phyloP scores from a whole-genome alignment of 2,329 filamentous ascomycete genomes.

The Rutstroemia sydowiana region DNA sequence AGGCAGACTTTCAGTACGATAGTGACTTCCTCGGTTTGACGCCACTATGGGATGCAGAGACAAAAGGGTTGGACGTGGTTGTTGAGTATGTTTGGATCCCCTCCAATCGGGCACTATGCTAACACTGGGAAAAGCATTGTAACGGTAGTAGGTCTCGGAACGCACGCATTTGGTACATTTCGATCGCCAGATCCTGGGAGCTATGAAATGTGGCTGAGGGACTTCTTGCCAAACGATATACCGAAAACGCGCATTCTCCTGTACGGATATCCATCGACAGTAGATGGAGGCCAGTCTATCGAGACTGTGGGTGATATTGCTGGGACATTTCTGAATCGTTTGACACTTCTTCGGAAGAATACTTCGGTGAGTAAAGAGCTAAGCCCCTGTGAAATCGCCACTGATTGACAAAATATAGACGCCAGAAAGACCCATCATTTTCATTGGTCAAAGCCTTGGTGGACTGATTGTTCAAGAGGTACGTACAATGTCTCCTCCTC shows the following conservation, averaged over 20 bases:
- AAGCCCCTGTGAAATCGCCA: too few species aligned
- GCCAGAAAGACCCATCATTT: constrained; percentile 2
- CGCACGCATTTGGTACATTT: constrained; percentile 8
- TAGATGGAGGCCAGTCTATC: constrained; percentile 1
- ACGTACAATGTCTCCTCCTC: background rate
- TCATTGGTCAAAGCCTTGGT: constrained; percentile 9
- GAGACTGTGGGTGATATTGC: background rate
- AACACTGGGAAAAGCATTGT: background rate
- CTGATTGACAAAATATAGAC: background rate
- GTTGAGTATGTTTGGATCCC: background rate
- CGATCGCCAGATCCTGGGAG: background rate
- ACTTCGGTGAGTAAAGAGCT: background rate
- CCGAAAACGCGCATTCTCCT: background rate
- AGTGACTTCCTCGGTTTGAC: constrained; percentile 1
- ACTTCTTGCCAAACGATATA: constrained; percentile 9
- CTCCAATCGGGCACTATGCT: background rate
- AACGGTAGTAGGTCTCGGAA: constrained; percentile 6
- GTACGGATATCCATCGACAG: constrained; percentile 1
- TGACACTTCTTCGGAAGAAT: background rate
- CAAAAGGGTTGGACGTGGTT: background rate
- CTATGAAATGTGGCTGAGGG: constrained; percentile 7
- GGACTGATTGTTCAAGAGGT: constrained; percentile 4
- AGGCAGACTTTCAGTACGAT: constrained; percentile 1
- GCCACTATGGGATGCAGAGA: background rate
- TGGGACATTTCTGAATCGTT: background rate